These are phyloP conservation scores for Suillus decipiens DNA, from an alignment of 768 basidiomycete species.

Conservation along the genomic window DNA sequence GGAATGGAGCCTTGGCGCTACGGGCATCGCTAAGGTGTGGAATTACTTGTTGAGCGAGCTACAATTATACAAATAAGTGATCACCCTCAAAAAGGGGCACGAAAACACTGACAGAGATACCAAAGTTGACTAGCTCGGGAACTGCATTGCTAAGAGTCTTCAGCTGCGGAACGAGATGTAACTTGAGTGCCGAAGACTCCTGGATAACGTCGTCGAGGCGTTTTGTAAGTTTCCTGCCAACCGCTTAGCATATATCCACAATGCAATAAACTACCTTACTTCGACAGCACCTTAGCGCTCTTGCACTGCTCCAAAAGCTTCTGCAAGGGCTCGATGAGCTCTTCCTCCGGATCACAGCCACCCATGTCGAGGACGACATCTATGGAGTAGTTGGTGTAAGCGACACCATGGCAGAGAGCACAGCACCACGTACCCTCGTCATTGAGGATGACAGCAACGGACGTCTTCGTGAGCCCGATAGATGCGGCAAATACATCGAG, in stretches of 20 bases:
- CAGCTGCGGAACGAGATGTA: conserved; percentile 71
- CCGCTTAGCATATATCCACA: conserved; percentile 2
- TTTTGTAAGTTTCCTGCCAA: conserved; percentile 79
- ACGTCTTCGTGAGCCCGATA: conserved; percentile 87
- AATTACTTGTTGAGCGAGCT: conserved; percentile 91
- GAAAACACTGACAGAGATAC: conserved; percentile 67
- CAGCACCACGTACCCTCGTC: conserved; percentile 64
- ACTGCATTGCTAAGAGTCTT: conserved; percentile 71
- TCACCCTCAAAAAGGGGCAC: background rate
- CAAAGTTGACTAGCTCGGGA: conserved; percentile 85
- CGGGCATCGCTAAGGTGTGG: conserved; percentile 84
- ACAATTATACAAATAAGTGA: conserved; percentile 9
- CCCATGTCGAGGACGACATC: conserved; percentile 76
- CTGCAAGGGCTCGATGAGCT: conserved; percentile 81
- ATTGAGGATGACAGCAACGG: conserved; percentile 66
- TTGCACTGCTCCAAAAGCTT: conserved; percentile 80
- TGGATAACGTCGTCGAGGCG: conserved; percentile 79
- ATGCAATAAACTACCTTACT: conserved; percentile 43
- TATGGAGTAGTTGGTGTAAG: conserved; percentile 28
- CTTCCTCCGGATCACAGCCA: conserved; percentile 71
- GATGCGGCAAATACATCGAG: conserved; percentile 93
- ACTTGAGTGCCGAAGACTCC: conserved; percentile 70
- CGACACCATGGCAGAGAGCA: background rate
- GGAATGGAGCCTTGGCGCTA: conserved; percentile 74
- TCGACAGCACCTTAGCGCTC: conserved; percentile 76